phyloP scores from a whole-genome alignment of 2,329 filamentous ascomycete genomes.

The Mollisia scopiformis region DNA sequence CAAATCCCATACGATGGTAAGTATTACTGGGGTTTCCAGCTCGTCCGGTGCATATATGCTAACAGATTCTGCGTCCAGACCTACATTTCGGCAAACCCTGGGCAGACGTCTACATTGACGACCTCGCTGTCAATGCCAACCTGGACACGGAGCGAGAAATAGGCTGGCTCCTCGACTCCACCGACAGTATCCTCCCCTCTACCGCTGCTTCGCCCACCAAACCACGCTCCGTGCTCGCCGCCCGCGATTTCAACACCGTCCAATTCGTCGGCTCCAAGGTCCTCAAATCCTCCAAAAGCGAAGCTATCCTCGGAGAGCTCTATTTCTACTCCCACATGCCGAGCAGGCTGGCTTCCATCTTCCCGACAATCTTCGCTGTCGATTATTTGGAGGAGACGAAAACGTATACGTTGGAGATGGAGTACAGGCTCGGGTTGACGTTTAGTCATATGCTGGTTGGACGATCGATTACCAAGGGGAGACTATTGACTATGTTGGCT shows the following conservation, averaged over 20 bases:
- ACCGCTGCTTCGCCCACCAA: neutral
- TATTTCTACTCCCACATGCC: slow-evolving; percentile 39
- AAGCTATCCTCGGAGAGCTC: slow-evolving; percentile 38
- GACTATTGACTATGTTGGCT: slow-evolving; percentile 30
- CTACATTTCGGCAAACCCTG: slow-evolving; percentile 14
- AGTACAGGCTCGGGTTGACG: slow-evolving; percentile 3
- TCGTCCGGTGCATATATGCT: neutral
- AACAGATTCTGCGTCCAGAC: neutral
- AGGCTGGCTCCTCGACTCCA: slow-evolving; percentile 12
- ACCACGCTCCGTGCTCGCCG: neutral
- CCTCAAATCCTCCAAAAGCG: slow-evolving; percentile 37
- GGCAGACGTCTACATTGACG: slow-evolving; percentile 15
- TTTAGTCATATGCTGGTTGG: slow-evolving; percentile 9
- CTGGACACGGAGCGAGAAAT: slow-evolving; percentile 13
- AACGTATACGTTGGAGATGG: slow-evolving; percentile 7
- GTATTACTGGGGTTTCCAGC: neutral
- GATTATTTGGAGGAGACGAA: slow-evolving; percentile 5
- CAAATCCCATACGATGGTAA: slow-evolving; percentile 11
- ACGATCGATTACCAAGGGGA: slow-evolving; percentile 28
- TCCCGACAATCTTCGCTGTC: neutral
- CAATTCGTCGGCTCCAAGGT: slow-evolving; percentile 24
- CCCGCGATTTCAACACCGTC: slow-evolving; percentile 10
- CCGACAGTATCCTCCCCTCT: neutral
- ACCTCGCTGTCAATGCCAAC: slow-evolving; percentile 13
- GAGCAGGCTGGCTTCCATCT: slow-evolving; percentile 20